These are phyloP conservation scores for Verticillium tricorpus DNA, from an alignment of 2,329 filamentous ascomycete species.

Conservation along the genomic window DNA sequence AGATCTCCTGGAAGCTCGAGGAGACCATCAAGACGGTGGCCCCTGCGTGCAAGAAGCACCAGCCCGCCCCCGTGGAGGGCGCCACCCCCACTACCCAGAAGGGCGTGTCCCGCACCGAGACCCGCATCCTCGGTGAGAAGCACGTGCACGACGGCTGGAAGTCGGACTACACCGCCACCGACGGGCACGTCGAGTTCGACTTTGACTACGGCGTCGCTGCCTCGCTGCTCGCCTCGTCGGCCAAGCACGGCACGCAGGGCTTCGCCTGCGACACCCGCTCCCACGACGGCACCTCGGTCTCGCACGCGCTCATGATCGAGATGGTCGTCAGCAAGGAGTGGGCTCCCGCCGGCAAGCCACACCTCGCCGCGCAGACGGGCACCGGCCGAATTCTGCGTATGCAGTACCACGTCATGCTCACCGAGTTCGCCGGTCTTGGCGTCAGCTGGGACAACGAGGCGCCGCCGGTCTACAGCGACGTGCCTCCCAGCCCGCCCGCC, in stretches of 20 bases:
- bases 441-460: conserved; percentile 97
- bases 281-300: conserved; percentile 69
- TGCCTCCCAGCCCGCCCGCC: conserved; percentile 77
- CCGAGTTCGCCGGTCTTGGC: conserved; percentile 78
- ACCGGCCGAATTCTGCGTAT: conserved; percentile 87
- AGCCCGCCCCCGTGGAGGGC: conserved; percentile 26
- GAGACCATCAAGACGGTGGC: conserved; percentile 78
- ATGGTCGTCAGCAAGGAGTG: conserved; percentile 94
- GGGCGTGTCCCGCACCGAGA: conserved; percentile 69
- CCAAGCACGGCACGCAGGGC: conserved; percentile 34
- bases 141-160: conserved; percentile 91
- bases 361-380: conserved; percentile 76
- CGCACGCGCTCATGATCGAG: conserved; percentile 84
- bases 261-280: conserved; percentile 68
- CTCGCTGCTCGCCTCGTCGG: background rate
- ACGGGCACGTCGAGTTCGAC: conserved; percentile 69
- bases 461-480: conserved; percentile 89
- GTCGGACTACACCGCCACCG: conserved; percentile 50
- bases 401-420: conserved; percentile 76
- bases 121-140: conserved; percentile 71
- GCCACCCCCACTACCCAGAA: conserved; percentile 48
- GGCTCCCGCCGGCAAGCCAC: conserved; percentile 62
- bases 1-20: conserved; percentile 89
- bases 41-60: conserved; percentile 74
- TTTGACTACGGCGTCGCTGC: conserved; percentile 57